A percentile compares a stretch with the other conserved stretches of the same genome.
Evolutionary conservation across 768 basidiomycete genomes (phyloP).

Genomic region (Kwoniella europaea): DNA sequence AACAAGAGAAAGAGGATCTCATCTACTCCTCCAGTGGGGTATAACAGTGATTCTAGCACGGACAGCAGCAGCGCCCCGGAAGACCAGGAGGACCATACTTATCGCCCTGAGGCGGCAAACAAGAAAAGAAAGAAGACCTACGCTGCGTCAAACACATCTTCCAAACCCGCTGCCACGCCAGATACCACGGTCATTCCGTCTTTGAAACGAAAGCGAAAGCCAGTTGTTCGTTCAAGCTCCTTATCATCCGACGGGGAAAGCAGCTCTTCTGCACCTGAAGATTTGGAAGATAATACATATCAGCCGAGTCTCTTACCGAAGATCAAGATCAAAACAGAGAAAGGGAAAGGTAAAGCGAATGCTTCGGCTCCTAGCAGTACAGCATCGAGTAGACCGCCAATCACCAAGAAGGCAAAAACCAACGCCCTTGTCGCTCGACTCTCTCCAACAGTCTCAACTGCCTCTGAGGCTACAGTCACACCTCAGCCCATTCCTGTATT

Average conservation of each 20-base stretch:
- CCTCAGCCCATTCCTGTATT: background rate
- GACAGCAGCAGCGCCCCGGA: conserved; percentile 9
- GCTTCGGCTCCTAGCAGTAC: conserved; percentile 1
- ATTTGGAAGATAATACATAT: conserved; percentile 31
- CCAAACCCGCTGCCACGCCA: background rate
- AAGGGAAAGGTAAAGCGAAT: conserved; percentile 2
- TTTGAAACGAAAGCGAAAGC: conserved; percentile 11
- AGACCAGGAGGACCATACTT: conserved; percentile 20
- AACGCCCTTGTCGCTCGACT: conserved; percentile 7
- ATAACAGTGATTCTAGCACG: background rate
- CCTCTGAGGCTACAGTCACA: background rate
- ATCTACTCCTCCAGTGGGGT: background rate
- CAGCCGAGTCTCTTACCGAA: conserved; percentile 10
- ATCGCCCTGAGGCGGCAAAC: background rate
- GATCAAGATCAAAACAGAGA: background rate
- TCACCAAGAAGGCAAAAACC: background rate
- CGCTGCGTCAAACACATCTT: background rate
- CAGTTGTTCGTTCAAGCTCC: background rate
- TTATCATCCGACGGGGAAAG: background rate
- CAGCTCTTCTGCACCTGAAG: conserved; percentile 25
- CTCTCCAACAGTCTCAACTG: conserved; percentile 3
- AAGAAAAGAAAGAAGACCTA: background rate
- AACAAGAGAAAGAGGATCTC: conserved; percentile 1
- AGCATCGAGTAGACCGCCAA: background rate
- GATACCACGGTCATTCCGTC: background rate